Percentiles rank a stretch among this genome's conserved stretches.
Conservation (phyloP, 768 basidiomycete genomes). For the Chlorophyllum brunneum region DNA sequence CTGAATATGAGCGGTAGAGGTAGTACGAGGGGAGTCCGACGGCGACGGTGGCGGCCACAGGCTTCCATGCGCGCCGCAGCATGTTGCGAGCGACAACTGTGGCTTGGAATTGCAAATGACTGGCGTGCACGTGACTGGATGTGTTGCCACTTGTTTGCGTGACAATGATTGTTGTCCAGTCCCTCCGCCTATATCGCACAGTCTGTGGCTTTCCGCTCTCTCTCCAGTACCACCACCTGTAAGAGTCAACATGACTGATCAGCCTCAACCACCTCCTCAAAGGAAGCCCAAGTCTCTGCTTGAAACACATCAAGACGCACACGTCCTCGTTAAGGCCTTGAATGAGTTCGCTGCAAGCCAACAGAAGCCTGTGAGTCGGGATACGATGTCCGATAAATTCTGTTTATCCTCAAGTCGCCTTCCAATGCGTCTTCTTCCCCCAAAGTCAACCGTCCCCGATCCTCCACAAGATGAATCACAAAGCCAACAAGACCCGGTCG, state of each 20-base stretch:
- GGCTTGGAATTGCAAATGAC: conserved; percentile 1
- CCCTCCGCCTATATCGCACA: background rate
- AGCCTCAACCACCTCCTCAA: background rate
- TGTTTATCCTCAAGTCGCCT: conserved; percentile 11
- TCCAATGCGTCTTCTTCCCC: background rate
- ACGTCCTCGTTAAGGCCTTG: conserved; percentile 1
- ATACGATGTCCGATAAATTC: conserved; percentile 10
- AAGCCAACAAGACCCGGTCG: background rate
- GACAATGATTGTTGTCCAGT: background rate
- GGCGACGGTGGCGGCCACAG: conserved; percentile 51
- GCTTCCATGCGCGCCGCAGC: conserved; percentile 68
- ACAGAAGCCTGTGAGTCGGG: conserved; percentile 12
- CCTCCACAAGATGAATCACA: background rate
- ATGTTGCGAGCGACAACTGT: conserved; percentile 31
- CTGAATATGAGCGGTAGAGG: conserved; percentile 44
- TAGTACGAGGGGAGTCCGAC: conserved; percentile 58
- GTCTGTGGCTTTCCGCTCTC: background rate
- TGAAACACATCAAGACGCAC: conserved; percentile 2
- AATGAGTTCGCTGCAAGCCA: conserved; percentile 10
- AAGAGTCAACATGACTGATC: conserved; percentile 8
- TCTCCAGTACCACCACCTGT: conserved; percentile 4
- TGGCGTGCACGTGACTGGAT: conserved; percentile 3
- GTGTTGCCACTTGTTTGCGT: background rate
- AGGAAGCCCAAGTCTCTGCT: conserved; percentile 8
- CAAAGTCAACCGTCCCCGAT: conserved; percentile 1